Evolutionary conservation across 257 asterid species (phyloP).

Genomic region (Striga asiatica): DNA sequence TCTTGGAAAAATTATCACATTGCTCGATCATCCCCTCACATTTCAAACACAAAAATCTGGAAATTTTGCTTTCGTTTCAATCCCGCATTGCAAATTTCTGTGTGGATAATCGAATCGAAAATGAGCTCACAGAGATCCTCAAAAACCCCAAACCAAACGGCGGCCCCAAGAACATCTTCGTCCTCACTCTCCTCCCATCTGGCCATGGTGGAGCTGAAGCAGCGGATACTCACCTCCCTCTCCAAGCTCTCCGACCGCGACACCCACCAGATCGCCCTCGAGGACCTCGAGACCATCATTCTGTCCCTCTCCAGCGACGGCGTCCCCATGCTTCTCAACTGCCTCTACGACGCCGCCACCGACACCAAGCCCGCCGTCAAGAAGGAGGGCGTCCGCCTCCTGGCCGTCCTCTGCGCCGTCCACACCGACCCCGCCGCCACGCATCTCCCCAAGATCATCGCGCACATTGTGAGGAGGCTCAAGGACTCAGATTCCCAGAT

Average conservation of each 20-base stretch:
- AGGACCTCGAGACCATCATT: constrained; percentile 79
- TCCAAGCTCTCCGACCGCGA: constrained; percentile 95
- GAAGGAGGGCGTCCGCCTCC: constrained; percentile 74
- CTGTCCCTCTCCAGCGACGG: constrained; percentile 74
- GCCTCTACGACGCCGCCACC: constrained; percentile 78
- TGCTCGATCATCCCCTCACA: neutral
- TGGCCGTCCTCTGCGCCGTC: constrained; percentile 52
- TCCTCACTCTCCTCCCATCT: constrained; percentile 69
- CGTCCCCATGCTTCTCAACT: constrained; percentile 80
- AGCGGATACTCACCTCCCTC: constrained; percentile 68
- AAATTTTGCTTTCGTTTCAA: neutral
- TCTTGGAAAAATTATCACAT: too few relatives aligned
- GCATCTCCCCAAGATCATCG: constrained; percentile 80
- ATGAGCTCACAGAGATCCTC: constrained; percentile 58
- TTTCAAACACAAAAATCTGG: neutral
- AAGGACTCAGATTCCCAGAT: constrained; percentile 91
- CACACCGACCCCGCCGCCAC: constrained; percentile 60
- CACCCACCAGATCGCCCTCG: constrained; percentile 97
- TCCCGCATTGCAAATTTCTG: neutral
- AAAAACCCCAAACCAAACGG: constrained; percentile 48
- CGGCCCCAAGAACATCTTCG: constrained; percentile 39
- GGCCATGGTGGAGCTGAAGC: constrained; percentile 92
- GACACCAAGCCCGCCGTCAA: constrained; percentile 83
- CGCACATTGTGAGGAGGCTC: constrained; percentile 65
- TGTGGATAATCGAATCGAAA: neutral